Evolutionary conservation across 305 asterid species (phyloP), one percentile per base, ranked within the genome.

Genomic region (Fraxinus dipetala): DNA sequence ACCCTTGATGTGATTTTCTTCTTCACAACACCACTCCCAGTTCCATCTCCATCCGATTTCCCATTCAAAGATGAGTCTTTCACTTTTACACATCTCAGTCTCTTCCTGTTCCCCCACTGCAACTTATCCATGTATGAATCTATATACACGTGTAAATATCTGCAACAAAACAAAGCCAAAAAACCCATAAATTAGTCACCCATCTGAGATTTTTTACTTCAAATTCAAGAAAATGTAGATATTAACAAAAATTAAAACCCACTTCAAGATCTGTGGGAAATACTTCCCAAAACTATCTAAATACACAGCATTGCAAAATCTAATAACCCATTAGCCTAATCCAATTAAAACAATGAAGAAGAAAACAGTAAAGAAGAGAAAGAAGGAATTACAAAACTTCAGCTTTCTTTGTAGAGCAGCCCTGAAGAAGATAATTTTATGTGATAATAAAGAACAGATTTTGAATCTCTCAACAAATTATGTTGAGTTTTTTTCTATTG

Each of bases 1-100:
- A 89, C 90, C 77, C 96, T 81, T 11, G 97, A 93, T 83, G 95
- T 94, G 69, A 90, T 89, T 82, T 90, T 93, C 97, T 89, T 94
- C 94, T 92, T 94, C 84, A 87, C 90, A 75, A 89, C 88, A 69
- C 86, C 88, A 22, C 84, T 26, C 70, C 89, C 80, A 78, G 83
- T 56, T 63, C 85, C 81, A 77, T 81, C 80, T 65, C 88, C 89
- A 36, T 89, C 97, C 7, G 91, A 86, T 90, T 91, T 92, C 40
- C 91, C 93, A 85, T 83, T 91, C 83, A 87, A 83, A 83, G 88
- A 82, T 3, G 92, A 85, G 75, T 90, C 97, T 73, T 91, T 92
- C 35, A 88, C 90, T 84, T 92, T 92, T 54, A 92, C 88, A 83
- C 94, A 92, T 77, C 97, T 85, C 80, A 92, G 86, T 83, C 93